These are phyloP conservation scores for Magnaporthiopsis poae DNA, from an alignment of 2,329 filamentous ascomycete genomes.

Conservation along the genomic window DNA sequence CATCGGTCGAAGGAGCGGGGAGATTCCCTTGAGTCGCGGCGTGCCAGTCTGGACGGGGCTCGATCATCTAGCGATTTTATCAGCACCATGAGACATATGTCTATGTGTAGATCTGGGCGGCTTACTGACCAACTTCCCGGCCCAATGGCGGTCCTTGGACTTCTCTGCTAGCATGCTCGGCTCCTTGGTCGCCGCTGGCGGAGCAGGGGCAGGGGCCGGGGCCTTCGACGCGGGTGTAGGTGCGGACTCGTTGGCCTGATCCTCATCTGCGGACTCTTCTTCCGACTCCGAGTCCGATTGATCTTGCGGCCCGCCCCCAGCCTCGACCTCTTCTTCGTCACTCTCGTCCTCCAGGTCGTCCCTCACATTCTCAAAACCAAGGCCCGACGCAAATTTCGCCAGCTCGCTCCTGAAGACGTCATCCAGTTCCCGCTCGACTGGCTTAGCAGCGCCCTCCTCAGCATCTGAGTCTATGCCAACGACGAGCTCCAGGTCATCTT, in stretches of 20 bases:
- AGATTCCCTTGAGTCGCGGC: slow-evolving; percentile 33
- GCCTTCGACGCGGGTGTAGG: too few species aligned
- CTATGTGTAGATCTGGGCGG: slow-evolving; percentile 11
- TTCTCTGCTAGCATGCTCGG: slow-evolving; percentile 13
- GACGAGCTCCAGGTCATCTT: slow-evolving; percentile 54
- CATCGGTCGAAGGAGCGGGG: slow-evolving; percentile 34
- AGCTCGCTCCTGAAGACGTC: slow-evolving; percentile 36
- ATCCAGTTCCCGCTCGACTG: slow-evolving; percentile 17
- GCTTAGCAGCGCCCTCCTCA: slow-evolving; percentile 29
- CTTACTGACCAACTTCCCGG: slow-evolving; percentile 33
- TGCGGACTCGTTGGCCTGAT: slow-evolving; percentile 9
- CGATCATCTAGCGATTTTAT: slow-evolving; percentile 34
- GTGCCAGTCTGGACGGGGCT: slow-evolving; percentile 51
- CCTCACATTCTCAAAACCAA: slow-evolving; percentile 37
- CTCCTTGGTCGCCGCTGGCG: background rate
- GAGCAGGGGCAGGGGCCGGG: too few species aligned
- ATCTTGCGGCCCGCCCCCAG: slow-evolving; percentile 12
- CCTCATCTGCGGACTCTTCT: slow-evolving; percentile 23
- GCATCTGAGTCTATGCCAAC: slow-evolving; percentile 43
- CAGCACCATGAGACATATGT: background rate
- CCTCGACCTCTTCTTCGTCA: slow-evolving; percentile 24
- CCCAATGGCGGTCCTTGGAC: slow-evolving; percentile 18
- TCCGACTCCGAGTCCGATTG: slow-evolving; percentile 18
- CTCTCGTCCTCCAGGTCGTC: slow-evolving; percentile 30
- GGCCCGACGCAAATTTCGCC: slow-evolving; percentile 39